Evolutionary conservation across 2,329 filamentous ascomycete species (phyloP), one percentile per base, ranked within the genome.

Genomic region (Hymenoscyphus fructigenus): DNA sequence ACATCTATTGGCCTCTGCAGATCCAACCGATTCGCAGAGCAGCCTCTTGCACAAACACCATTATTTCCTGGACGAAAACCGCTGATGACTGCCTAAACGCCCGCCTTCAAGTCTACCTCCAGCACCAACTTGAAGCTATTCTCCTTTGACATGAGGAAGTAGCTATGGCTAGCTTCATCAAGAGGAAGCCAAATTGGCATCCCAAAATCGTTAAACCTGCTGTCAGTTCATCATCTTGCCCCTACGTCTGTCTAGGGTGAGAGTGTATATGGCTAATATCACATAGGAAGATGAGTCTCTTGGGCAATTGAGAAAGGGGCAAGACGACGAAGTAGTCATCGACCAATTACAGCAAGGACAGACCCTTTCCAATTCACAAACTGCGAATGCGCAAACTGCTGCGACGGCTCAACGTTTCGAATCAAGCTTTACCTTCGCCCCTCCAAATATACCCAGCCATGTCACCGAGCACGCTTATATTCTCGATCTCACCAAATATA

Each of bases 401-500:
- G 10, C 10, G 10, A 23, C 47, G 9, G 7, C 47, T 2, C 20
- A 14, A 3, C 12, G 26, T 14, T 62, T 62, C 23, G 61, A 62
- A 5, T 62, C 61, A 6, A 65, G 62, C 62, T 65, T 68, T 57
- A 60, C 47, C 9, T 61, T 62, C 57, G 44, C 26, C 15, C 20
- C 57, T 3, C 28, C 50, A 28, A 17, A 32, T 5, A 20, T 50
- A 14, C 65, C 41, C 3, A 44, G 50, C 20, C 29, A 66, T 10
- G 9, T n/a, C 7, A 23, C 20, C 28, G 20, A 55, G 47, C 32
- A 56, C 10, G 62, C 62, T 15, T 55, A 67, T 50, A 63, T 67
- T n/a, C 60, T 66, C 55, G 65, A 73, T 36, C 71, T 74, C 6
- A 63, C 50, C 2, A 74, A 69, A 41, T 75, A 72, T 44, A 74